A percentile compares a stretch with the other conserved stretches of the same genome.
Conservation (phyloP, 75 land plant species). For the Selaginella tamariscina region DNA sequence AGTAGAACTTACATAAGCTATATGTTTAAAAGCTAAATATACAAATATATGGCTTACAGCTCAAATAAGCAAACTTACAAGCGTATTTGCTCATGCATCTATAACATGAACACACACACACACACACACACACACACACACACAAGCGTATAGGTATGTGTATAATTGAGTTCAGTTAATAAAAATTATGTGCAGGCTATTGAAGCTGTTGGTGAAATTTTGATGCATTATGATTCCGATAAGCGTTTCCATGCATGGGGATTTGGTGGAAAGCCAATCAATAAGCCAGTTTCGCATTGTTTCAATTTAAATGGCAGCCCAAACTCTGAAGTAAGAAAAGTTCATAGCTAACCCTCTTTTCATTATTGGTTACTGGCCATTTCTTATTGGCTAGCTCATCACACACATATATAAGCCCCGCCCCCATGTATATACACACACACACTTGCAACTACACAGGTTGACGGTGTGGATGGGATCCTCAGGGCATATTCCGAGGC, state of each 20-base stretch:
- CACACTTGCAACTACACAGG: constrained; percentile 26
- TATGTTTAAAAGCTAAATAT: too few relatives aligned
- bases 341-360: too few relatives aligned
- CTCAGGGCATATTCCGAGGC: constrained; percentile 59
- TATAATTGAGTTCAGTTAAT: background rate
- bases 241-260: constrained; percentile 95
- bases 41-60: too few relatives aligned
- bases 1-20: too few relatives aligned
- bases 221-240: constrained; percentile 79
- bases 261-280: constrained; percentile 77
- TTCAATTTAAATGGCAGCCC: constrained; percentile 78
- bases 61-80: too few relatives aligned
- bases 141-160: too few relatives aligned
- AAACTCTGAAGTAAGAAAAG: background rate
- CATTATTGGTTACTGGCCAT: too few relatives aligned
- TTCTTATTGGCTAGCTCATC: too few relatives aligned
- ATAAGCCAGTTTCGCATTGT: constrained; percentile 87
- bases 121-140: too few relatives aligned
- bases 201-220: constrained; percentile 60
- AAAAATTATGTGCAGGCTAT: constrained; percentile 47
- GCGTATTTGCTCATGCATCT: too few relatives aligned
- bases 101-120: too few relatives aligned
- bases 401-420: too few relatives aligned
- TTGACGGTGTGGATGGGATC: constrained; percentile 60
- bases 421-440: background rate